phyloP scores from a whole-genome alignment of 2,329 filamentous ascomycete species.

The Metarhizium anisopliae region DNA sequence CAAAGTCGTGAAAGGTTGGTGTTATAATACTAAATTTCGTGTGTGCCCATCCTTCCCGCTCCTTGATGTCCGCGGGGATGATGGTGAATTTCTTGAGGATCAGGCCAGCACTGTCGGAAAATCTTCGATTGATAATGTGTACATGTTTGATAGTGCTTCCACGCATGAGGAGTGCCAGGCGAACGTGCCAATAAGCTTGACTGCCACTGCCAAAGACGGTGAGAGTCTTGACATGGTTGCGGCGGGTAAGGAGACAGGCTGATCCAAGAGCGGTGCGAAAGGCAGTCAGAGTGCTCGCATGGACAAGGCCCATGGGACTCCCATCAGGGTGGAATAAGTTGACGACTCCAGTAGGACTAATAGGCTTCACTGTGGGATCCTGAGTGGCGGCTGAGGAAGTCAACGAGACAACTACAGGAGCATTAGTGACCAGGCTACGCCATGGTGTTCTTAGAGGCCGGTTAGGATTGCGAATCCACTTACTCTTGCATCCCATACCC shows the following conservation, averaged over 20 bases:
- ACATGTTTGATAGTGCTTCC: slow-evolving; percentile 65
- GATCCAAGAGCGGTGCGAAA: slow-evolving; percentile 72
- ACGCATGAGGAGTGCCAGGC: slow-evolving; percentile 68
- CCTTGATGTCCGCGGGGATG: slow-evolving; percentile 34
- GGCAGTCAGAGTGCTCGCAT: slow-evolving; percentile 66
- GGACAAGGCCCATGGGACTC: slow-evolving; percentile 56
- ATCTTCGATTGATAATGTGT: slow-evolving; percentile 73
- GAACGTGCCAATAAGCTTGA: slow-evolving; percentile 92
- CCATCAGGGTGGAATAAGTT: slow-evolving; percentile 59
- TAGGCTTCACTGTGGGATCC: slow-evolving; percentile 21
- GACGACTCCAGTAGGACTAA: slow-evolving; percentile 54
- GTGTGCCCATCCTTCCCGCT: slow-evolving; percentile 51
- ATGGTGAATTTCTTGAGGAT: slow-evolving; percentile 40
- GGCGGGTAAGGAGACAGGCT: slow-evolving; percentile 54
- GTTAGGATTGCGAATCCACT: not conserved
- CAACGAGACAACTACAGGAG: slow-evolving; percentile 50
- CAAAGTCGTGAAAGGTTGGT: slow-evolving; percentile 59
- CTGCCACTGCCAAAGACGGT: slow-evolving; percentile 81
- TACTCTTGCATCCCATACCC: slow-evolving; percentile 61
- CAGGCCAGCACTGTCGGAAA: slow-evolving; percentile 46
- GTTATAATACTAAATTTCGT: slow-evolving; percentile 63
- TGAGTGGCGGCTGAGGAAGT: slow-evolving; percentile 29
- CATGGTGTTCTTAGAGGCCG: not conserved
- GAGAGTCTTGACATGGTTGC: slow-evolving; percentile 63
- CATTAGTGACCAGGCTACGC: not conserved